phyloP scores from a whole-genome alignment of 2,329 filamentous ascomycete genomes.

The Paecilomyces formosus region DNA sequence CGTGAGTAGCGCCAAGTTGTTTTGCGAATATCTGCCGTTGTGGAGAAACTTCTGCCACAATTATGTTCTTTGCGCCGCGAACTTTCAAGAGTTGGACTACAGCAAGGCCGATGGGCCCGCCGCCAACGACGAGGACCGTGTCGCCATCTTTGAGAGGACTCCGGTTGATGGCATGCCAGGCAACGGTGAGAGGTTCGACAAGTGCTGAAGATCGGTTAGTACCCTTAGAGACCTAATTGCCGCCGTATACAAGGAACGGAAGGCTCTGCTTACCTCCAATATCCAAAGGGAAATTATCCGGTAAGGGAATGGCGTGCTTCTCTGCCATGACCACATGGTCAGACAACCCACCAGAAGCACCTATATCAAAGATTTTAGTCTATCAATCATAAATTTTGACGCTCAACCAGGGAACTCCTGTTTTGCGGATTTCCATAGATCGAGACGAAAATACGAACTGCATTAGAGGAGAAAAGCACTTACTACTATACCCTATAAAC shows the following conservation, averaged over 20 bases:
- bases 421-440: too few species aligned
- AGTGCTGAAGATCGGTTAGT: conserved; percentile 34
- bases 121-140: conserved; percentile 50
- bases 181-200: conserved; percentile 56
- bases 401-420: too few species aligned
- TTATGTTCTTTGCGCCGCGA: conserved; percentile 45
- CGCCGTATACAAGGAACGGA: too few species aligned
- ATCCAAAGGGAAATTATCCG: conserved; percentile 12
- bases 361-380: conserved; percentile 44
- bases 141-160: conserved; percentile 38
- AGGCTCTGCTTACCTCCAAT: background rate
- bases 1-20: conserved; percentile 48
- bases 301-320: conserved; percentile 14
- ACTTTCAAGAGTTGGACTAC: conserved; percentile 52
- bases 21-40: conserved; percentile 46
- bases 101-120: conserved; percentile 55
- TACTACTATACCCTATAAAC: conserved; percentile 45
- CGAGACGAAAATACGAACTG: background rate
- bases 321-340: conserved; percentile 18
- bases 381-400: background rate
- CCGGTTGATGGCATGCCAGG: conserved; percentile 54
- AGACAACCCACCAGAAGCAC: conserved; percentile 19
- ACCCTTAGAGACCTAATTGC: too few species aligned
- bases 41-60: conserved; percentile 50
- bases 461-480: background rate